These are phyloP conservation scores for Neonothopanus nambi DNA, from an alignment of 1,284 basidiomycete species.

Conservation along the genomic window DNA sequence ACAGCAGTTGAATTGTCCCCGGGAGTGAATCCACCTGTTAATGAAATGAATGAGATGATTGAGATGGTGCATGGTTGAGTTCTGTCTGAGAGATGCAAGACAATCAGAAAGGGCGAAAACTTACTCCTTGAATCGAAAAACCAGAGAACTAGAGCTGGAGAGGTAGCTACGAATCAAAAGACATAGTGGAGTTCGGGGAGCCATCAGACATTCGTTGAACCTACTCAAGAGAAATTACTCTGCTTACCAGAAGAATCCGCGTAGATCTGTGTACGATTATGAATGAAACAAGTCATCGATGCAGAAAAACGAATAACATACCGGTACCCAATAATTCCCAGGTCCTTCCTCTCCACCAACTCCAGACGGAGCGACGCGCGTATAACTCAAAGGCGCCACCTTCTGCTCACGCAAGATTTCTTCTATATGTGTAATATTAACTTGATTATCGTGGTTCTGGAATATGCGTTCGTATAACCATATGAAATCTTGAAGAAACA, in stretches of 20 bases:
- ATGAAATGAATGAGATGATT: background rate
- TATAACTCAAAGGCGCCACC: constrained; percentile 63
- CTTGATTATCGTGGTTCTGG: constrained; percentile 71
- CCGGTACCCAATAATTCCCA: constrained; percentile 74
- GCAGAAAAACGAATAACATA: constrained; percentile 30
- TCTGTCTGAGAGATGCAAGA: too few relatives aligned
- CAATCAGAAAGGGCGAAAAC: background rate
- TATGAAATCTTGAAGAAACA: background rate
- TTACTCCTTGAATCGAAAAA: constrained; percentile 73
- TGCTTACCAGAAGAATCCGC: constrained; percentile 29
- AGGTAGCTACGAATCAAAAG: constrained; percentile 36
- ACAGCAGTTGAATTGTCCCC: constrained; percentile 43
- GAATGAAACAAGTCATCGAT: background rate
- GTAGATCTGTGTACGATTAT: constrained; percentile 30
- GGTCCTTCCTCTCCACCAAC: constrained; percentile 63
- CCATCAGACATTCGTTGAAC: too few relatives aligned
- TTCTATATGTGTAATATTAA: constrained; percentile 63
- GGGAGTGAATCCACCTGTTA: constrained; percentile 48
- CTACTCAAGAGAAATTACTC: too few relatives aligned
- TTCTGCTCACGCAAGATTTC: constrained; percentile 58
- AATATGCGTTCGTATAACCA: constrained; percentile 1
- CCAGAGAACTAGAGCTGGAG: constrained; percentile 61
- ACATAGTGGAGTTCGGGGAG: constrained; percentile 5
- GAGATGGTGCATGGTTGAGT: background rate
- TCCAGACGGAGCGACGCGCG: constrained; percentile 53